Conservation (phyloP, 2,329 filamentous ascomycete species). For the Nothophaeocryptopus gaeumannii region DNA sequence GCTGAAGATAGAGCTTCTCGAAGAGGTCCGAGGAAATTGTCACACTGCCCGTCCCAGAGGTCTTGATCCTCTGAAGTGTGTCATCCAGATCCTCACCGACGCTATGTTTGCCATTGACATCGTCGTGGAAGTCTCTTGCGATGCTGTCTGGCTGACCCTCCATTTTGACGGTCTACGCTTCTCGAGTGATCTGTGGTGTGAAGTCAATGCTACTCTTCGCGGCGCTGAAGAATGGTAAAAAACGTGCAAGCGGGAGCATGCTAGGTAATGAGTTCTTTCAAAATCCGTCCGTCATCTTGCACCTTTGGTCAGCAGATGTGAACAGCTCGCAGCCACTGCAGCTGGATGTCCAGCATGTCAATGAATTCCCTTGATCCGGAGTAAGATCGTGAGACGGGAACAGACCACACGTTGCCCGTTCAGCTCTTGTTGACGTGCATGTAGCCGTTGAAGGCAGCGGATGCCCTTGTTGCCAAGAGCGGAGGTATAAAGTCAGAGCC, state of each 20-base stretch:
- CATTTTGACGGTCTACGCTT: conserved; percentile 3
- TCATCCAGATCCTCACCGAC: conserved; percentile 17
- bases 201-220: background rate
- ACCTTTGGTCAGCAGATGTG: conserved; percentile 9
- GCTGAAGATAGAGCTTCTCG: conserved; percentile 24
- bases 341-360: too few species aligned
- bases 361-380: background rate
- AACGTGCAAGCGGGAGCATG: background rate
- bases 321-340: conserved; percentile 1
- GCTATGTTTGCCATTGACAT: conserved; percentile 16
- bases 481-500: conserved; percentile 10
- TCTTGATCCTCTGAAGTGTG: conserved; percentile 19
- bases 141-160: conserved; percentile 16
- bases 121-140: conserved; percentile 18
- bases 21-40: conserved; percentile 25
- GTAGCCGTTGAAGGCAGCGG: background rate
- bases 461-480: conserved; percentile 1
- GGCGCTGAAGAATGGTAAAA: background rate
- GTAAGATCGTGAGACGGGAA: conserved; percentile 3
- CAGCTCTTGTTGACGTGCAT: background rate
- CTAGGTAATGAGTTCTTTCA: background rate
- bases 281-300: background rate
- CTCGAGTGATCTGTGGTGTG: conserved; percentile 2
- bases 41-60: conserved; percentile 20
- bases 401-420: background rate